Evolutionary conservation across 2,329 filamentous ascomycete species (phyloP), one percentile per base, ranked within the genome.

Genomic region (Aspergillus proliferans): DNA sequence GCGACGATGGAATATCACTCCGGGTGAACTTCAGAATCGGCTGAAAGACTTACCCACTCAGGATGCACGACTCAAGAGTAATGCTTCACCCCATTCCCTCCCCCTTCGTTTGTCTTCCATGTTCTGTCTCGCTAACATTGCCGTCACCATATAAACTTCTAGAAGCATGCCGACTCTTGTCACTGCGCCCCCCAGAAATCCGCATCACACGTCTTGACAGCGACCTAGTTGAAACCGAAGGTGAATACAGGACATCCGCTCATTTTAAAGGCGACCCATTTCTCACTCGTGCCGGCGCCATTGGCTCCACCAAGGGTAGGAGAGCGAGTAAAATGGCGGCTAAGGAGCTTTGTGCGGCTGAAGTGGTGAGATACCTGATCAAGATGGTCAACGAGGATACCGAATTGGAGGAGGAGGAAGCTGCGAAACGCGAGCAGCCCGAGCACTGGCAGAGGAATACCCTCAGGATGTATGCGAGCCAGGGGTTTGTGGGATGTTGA

Each of bases 351-450:
- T 68, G 64, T 18, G 58, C 62, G 2, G 52, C 51, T 45, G 51
- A 59, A n/a, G 52, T 63, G 9, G 53, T 61, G 7, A 43, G 57
- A n/a, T 65, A 61, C 36, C 45, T 70, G 21, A 54, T 66, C 6
- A 36, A 51, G 1, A 58, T 68, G 48, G 56, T 64, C 1, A 49
- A 57, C 30, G 61, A 67, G 24, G 64, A 70, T 40, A 54, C 51
- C 1, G 43, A 30, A 2, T 6, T 56, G 8, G 52, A 55, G 36
- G 34, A 50, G 2, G 38, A 48, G 7, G 43, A 28, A 12, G 47
- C 48, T 5, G 45, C 43, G 36, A 42, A 52, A 44, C 46, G 48
- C 8, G 49, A 42, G 46, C 36, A 38, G 46, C 10, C 18, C 40
- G 26, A 28, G 12, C 10, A 26, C 14, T 43, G 41, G 41, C n/a